Percentiles rank a stretch among this genome's conserved stretches.
These are phyloP conservation scores for Theileria annulata DNA, from an alignment of 169 alveolate species.

Conservation along the genomic window DNA sequence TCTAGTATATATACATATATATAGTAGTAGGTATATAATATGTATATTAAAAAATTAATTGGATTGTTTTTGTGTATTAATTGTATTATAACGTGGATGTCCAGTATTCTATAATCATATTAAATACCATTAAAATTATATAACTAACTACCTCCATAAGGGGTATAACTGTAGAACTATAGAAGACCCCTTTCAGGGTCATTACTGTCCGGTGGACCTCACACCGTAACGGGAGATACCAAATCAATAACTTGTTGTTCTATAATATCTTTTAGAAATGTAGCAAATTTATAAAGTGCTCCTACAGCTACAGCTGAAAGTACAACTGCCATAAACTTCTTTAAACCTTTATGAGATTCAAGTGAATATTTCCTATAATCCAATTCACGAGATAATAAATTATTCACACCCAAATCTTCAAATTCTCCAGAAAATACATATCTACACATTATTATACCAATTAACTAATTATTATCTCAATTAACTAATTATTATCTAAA, in stretches of 20 bases:
- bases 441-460: conserved; percentile 6
- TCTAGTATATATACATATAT: too few species aligned
- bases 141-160: too few species aligned
- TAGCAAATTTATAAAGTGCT: conserved; percentile 11
- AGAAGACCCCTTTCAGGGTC: too few species aligned
- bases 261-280: conserved; percentile 12
- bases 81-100: not conserved
- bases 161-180: too few species aligned
- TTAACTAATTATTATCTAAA: too few species aligned
- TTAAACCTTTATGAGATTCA: conserved; percentile 16
- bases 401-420: conserved; percentile 30
- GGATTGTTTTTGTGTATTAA: not conserved
- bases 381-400: conserved; percentile 41
- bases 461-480: too few species aligned
- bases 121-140: too few species aligned
- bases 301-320: conserved; percentile 56
- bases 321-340: conserved; percentile 7
- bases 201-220: too few species aligned
- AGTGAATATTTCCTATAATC: conserved; percentile 26
- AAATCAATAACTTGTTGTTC: conserved; percentile 43
- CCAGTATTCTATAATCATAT: not conserved
- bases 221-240: not conserved
- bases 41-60: too few species aligned
- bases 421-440: conserved; percentile 36
- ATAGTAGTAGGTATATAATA: not conserved